A percentile compares a stretch with the other conserved stretches of the same genome.
Evolutionary conservation across 2,329 filamentous ascomycete species (phyloP).

Genomic region (Chrysosporium keratinophilum): DNA sequence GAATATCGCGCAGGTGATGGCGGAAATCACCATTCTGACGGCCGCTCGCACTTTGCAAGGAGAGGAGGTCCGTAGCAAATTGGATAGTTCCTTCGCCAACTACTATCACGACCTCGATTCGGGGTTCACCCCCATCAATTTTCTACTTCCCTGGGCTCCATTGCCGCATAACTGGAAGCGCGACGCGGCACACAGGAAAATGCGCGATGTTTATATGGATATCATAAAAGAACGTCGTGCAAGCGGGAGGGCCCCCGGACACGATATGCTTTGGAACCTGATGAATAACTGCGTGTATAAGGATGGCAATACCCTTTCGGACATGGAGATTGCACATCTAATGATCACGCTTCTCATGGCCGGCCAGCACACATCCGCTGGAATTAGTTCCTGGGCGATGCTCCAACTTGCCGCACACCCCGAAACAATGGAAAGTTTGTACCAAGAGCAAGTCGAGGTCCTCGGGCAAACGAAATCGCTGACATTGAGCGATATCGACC

Average conservation of each 20-base stretch:
- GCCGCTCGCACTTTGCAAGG: conserved; percentile 26
- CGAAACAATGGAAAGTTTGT: conserved; percentile 59
- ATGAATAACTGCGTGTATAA: conserved; percentile 65
- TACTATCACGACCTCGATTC: conserved; percentile 72
- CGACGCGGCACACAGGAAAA: conserved; percentile 59
- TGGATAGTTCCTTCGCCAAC: conserved; percentile 47
- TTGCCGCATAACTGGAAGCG: conserved; percentile 65
- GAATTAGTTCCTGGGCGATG: conserved; percentile 67
- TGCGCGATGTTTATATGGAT: conserved; percentile 59
- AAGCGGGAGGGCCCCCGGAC: conserved; percentile 23
- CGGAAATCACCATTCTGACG: conserved; percentile 66
- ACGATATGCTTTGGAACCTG: conserved; percentile 68
- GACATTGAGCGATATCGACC: conserved; percentile 49
- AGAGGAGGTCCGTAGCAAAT: conserved; percentile 28
- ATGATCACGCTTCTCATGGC: conserved; percentile 83
- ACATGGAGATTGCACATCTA: conserved; percentile 70
- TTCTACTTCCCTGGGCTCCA: conserved; percentile 68
- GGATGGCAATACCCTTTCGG: conserved; percentile 56
- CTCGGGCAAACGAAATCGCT: conserved; percentile 44
- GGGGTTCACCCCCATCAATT: conserved; percentile 72
- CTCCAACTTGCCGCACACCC: conserved; percentile 61
- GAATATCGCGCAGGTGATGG: conserved; percentile 57
- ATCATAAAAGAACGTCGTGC: conserved; percentile 56
- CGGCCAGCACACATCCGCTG: conserved; percentile 70
- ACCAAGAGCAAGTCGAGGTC: conserved; percentile 49